Percentiles rank a stretch among this genome's conserved stretches.
phyloP scores from a whole-genome alignment of 2,329 filamentous ascomycete species.

The Fonsecaea erecta region DNA sequence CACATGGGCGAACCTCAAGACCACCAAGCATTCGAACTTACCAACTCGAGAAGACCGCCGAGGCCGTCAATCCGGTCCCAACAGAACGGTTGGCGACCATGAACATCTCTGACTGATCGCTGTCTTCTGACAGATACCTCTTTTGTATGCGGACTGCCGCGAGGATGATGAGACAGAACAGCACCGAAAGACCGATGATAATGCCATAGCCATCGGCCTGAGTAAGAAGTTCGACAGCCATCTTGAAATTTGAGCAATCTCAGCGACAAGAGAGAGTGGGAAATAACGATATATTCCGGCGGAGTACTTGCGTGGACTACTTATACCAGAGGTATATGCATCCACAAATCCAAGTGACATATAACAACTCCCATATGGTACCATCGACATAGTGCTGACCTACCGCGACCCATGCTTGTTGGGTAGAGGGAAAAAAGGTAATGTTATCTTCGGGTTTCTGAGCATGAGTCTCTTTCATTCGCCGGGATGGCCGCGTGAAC shows the following conservation, averaged over 20 bases:
- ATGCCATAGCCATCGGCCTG: conserved; percentile 52
- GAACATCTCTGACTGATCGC: conserved; percentile 50
- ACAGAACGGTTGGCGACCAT: conserved; percentile 48
- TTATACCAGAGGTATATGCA: conserved; percentile 13
- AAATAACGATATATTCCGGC: neutral
- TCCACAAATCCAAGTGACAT: conserved; percentile 5
- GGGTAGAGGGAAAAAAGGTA: neutral
- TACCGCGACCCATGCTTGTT: neutral
- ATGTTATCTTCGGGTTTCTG: neutral
- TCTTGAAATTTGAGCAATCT: conserved; percentile 5
- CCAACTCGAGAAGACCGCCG: conserved; percentile 48
- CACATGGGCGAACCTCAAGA: neutral
- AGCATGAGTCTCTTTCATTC: conserved; percentile 4
- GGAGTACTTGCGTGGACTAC: conserved; percentile 4
- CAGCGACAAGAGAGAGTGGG: neutral
- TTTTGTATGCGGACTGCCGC: conserved; percentile 54
- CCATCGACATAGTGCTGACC: conserved; percentile 1
- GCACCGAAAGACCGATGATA: conserved; percentile 54
- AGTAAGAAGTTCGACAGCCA: conserved; percentile 38
- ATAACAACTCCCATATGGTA: neutral
- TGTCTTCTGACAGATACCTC: conserved; percentile 50
- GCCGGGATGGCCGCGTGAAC: conserved; percentile 3
- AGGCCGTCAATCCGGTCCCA: conserved; percentile 45
- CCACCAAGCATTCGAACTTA: conserved; percentile 2
- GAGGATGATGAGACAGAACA: conserved; percentile 56